phyloP scores from a whole-genome alignment of 352 stramenopile species.

The Phytophthora chlamydospora region DNA sequence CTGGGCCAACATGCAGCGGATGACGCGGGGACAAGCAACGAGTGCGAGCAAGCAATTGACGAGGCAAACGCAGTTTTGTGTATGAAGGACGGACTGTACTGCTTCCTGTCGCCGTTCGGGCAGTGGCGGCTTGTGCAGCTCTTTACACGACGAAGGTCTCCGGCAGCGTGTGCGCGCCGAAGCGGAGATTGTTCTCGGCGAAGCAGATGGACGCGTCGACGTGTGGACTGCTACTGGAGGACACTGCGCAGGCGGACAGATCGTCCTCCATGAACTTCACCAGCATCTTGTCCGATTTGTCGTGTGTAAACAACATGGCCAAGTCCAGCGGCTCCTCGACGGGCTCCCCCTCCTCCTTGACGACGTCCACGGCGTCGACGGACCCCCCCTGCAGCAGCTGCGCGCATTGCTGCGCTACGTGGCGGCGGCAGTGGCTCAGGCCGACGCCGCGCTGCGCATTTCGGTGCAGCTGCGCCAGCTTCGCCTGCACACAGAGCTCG shows the following conservation, averaged over 20 bases:
- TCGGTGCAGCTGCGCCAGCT: constrained; percentile 51
- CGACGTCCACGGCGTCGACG: constrained; percentile 20
- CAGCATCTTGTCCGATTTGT: constrained; percentile 35
- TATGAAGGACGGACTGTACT: constrained; percentile 10
- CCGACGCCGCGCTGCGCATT: constrained; percentile 21
- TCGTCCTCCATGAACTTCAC: constrained; percentile 39
- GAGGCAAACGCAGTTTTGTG: constrained; percentile 3
- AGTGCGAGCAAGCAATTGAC: constrained; percentile 9
- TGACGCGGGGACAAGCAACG: constrained; percentile 1
- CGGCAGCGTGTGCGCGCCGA: constrained; percentile 21
- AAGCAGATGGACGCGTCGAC: constrained; percentile 27
- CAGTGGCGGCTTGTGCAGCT: background rate
- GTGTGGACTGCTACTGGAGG: background rate
- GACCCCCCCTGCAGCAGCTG: constrained; percentile 32
- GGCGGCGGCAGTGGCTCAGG: constrained; percentile 14
- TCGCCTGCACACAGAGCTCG: constrained; percentile 46
- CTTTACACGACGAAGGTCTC: constrained; percentile 39
- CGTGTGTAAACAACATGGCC: constrained; percentile 21
- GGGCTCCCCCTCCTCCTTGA: constrained; percentile 18
- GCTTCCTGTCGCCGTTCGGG: no score
- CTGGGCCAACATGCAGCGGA: constrained; percentile 6
- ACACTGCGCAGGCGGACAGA: constrained; percentile 14
- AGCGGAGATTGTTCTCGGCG: constrained; percentile 19
- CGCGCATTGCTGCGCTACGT: constrained; percentile 37
- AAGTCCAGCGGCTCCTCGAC: constrained; percentile 25